These are phyloP conservation scores for Fomitiporia mediterranea DNA, from an alignment of 1,284 basidiomycete species.

Conservation along the genomic window DNA sequence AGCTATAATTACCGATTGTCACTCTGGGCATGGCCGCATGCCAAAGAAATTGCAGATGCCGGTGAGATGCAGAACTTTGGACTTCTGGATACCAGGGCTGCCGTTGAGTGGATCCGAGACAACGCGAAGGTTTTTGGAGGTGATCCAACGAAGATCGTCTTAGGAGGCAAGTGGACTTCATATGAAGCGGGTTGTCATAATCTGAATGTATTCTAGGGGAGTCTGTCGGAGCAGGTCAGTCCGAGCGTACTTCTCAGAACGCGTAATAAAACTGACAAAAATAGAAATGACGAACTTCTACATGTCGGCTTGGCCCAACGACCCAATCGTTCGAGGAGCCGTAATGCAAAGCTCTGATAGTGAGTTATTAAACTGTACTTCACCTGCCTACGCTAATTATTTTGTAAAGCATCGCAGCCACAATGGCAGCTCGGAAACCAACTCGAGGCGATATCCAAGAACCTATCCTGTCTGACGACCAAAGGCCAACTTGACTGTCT, in stretches of 20 bases:
- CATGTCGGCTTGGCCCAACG: constrained; percentile 35
- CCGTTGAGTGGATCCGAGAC: constrained; percentile 39
- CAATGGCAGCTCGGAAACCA: constrained; percentile 40
- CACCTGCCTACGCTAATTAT: too few species aligned
- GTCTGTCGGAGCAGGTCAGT: constrained; percentile 38
- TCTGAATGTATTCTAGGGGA: constrained; percentile 26
- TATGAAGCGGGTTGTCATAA: background rate
- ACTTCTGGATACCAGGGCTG: constrained; percentile 38
- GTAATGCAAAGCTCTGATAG: constrained; percentile 41
- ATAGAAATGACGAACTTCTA: constrained; percentile 42
- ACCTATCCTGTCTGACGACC: constrained; percentile 34
- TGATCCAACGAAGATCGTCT: constrained; percentile 38
- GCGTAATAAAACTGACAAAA: background rate
- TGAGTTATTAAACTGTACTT: constrained; percentile 24
- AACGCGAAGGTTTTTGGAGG: constrained; percentile 40
- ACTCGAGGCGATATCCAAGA: constrained; percentile 33
- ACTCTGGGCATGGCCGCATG: constrained; percentile 38
- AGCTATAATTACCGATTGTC: constrained; percentile 43
- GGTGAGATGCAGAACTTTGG: constrained; percentile 41
- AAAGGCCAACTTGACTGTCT: constrained; percentile 36
- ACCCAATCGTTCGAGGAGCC: constrained; percentile 37
- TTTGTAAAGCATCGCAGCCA: constrained; percentile 32
- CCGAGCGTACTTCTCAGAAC: background rate
- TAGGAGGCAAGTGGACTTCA: constrained; percentile 29
- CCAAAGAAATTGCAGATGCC: constrained; percentile 34